Percentiles rank a stretch among this genome's conserved stretches.
Evolutionary conservation across 441 rosid genomes (phyloP).

Genomic region (Viola pubescens): DNA sequence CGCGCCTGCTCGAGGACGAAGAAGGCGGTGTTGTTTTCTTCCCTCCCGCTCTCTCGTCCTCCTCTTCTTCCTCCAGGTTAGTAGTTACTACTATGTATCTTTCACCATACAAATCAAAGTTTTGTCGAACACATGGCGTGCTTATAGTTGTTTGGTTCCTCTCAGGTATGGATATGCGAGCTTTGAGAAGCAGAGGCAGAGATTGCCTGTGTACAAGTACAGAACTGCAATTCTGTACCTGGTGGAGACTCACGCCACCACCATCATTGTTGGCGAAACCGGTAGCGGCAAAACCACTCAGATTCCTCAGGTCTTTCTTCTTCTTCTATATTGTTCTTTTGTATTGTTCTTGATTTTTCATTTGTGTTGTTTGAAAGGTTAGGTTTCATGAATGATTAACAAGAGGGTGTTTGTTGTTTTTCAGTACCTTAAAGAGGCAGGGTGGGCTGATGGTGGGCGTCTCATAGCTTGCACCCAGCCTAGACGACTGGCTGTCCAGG

Average conservation of each 20-base stretch:
- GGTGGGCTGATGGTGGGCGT: conserved; percentile 97
- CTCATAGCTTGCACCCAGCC: conserved; percentile 98
- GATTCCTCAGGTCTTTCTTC: conserved; percentile 72
- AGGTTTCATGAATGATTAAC: not conserved
- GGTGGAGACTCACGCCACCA: conserved; percentile 85
- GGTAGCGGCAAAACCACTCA: conserved; percentile 99
- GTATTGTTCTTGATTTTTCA: not conserved
- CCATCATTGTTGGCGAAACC: conserved; percentile 88
- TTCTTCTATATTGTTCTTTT: not conserved
- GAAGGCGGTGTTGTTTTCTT: conserved; percentile 88
- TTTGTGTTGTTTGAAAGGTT: not conserved
- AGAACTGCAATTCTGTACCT: conserved; percentile 69
- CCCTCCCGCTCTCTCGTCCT: conserved; percentile 43
- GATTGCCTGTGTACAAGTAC: conserved; percentile 84
- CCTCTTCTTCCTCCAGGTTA: conserved; percentile 29
- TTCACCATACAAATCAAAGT: no score
- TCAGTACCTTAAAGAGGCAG: conserved; percentile 92
- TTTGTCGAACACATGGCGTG: no score
- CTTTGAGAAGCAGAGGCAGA: conserved; percentile 80
- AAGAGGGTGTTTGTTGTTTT: not conserved
- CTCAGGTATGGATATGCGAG: conserved; percentile 60
- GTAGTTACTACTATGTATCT: no score
- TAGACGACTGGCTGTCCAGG: conserved; percentile 94
- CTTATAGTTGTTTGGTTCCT: no score
- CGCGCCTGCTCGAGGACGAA: conserved; percentile 82